These are phyloP conservation scores for Mycosarcoma mackinlayi DNA, from an alignment of 1,284 basidiomycete genomes.

Conservation along the genomic window DNA sequence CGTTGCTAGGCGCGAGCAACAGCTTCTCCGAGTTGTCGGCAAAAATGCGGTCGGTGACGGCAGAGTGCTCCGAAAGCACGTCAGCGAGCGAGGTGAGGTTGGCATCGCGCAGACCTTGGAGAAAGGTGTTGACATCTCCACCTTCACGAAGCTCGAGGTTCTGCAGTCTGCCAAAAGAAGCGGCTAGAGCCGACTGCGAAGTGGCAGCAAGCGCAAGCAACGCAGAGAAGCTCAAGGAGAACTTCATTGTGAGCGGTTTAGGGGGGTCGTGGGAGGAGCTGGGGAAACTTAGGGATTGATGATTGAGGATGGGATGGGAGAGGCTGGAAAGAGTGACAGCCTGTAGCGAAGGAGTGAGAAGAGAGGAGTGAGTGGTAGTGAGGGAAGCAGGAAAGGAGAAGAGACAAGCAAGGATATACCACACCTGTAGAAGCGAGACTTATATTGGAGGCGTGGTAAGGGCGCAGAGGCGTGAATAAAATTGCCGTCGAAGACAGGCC, in stretches of 20 bases:
- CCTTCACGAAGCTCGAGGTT: slow-evolving; percentile 40
- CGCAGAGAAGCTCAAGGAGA: slow-evolving; percentile 20
- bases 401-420: background rate
- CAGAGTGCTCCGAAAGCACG: slow-evolving; percentile 35
- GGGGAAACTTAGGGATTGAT: too few species aligned
- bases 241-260: slow-evolving; percentile 23
- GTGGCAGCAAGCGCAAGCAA: slow-evolving; percentile 24
- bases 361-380: slow-evolving; percentile 12
- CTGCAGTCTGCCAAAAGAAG: slow-evolving; percentile 18
- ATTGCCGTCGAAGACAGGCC: too few species aligned
- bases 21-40: slow-evolving; percentile 40
- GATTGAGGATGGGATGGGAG: background rate
- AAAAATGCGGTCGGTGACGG: slow-evolving; percentile 47
- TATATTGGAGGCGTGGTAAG: slow-evolving; percentile 22
- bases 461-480: too few species aligned
- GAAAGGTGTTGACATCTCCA: slow-evolving; percentile 42
- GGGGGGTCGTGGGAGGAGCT: background rate
- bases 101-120: slow-evolving; percentile 44
- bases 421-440: slow-evolving; percentile 4
- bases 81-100: slow-evolving; percentile 50
- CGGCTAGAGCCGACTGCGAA: too few species aligned
- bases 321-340: slow-evolving; percentile 49
- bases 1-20: slow-evolving; percentile 49
- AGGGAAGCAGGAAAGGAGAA: slow-evolving; percentile 1
- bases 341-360: slow-evolving; percentile 3